phyloP scores from a whole-genome alignment of 2,329 filamentous ascomycete genomes.

The Arthrobotrys conoides region DNA sequence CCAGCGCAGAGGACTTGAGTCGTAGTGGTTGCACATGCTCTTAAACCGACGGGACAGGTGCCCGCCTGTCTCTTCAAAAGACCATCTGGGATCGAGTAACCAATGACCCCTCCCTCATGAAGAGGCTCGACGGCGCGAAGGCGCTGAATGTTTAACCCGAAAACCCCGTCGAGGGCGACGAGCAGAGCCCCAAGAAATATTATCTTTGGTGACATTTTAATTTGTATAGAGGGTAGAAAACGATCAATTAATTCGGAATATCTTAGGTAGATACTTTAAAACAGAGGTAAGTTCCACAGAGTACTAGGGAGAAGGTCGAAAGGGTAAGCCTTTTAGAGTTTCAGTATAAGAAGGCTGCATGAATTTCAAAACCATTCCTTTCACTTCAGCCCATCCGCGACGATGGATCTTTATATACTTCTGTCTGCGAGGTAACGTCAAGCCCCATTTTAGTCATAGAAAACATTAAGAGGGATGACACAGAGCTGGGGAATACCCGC shows the following conservation, averaged over 20 bases:
- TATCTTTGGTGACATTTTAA: neutral
- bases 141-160: neutral
- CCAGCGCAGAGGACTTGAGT: constrained; percentile 11
- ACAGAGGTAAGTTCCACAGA: neutral
- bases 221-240: neutral
- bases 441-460: neutral
- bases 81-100: constrained; percentile 4
- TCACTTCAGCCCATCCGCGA: neutral
- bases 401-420: constrained; percentile 17
- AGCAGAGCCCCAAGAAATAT: constrained; percentile 10
- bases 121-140: constrained; percentile 5
- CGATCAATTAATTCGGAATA: neutral
- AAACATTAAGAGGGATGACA: neutral
- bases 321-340: neutral
- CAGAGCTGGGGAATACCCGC: neutral
- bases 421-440: neutral
- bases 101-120: neutral
- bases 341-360: neutral
- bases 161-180: constrained; percentile 18
- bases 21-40: constrained; percentile 15
- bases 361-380: neutral
- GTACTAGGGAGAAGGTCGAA: neutral
- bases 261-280: neutral
- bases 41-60: constrained; percentile 9
- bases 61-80: constrained; percentile 29